Evolutionary conservation across 2,329 filamentous ascomycete species (phyloP), one percentile per base, ranked within the genome.

Genomic region (Atkinsonella hypoxylon): DNA sequence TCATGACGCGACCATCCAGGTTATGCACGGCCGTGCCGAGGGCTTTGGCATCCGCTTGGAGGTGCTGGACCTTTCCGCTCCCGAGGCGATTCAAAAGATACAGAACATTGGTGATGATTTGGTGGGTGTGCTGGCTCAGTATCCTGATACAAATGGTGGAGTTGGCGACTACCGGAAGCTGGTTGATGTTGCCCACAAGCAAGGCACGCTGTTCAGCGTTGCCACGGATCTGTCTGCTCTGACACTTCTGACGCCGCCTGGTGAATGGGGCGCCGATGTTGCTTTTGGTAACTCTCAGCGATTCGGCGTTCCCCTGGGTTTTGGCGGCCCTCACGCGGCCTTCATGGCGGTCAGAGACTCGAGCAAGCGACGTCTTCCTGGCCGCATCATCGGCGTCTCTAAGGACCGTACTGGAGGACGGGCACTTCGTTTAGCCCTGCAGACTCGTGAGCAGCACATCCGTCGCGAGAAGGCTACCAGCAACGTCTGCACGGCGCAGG

Each of bases 401-500:
- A 95, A 94, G 68, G 91, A 97, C 64, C 79, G 91, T 50, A 75
- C 89, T 5, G 91, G 91, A 8, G 81, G 87, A 55, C 83, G 78
- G 12, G 91, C 90, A 5, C 82, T 94, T 57, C 79, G 91, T 59
- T 71, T 96, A 62, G 87, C 91, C 17, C 72, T 96, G 48, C 91
- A 97, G 70, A 96, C 91, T 10, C 78, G 91, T 59, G 91, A 97
- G 70, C 91, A 97, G 72, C 91, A 97, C 66, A 96, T 97, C 64
- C 81, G 91, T 57, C 81, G 91, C 62, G 91, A 97, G 67, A 96
- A 96, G 77, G 91, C 91, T 1, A 97, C 91, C 1, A 95, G 89
- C 73, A 97, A 97, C 64, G 90, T 96, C 53, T 97, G 91, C 72
- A 97, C 91, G 1, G 90, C 91, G 1, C 91, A 97, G 69, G 91